These are phyloP conservation scores for Diplodia sapinea DNA, from an alignment of 2,329 filamentous ascomycete species.

Conservation along the genomic window DNA sequence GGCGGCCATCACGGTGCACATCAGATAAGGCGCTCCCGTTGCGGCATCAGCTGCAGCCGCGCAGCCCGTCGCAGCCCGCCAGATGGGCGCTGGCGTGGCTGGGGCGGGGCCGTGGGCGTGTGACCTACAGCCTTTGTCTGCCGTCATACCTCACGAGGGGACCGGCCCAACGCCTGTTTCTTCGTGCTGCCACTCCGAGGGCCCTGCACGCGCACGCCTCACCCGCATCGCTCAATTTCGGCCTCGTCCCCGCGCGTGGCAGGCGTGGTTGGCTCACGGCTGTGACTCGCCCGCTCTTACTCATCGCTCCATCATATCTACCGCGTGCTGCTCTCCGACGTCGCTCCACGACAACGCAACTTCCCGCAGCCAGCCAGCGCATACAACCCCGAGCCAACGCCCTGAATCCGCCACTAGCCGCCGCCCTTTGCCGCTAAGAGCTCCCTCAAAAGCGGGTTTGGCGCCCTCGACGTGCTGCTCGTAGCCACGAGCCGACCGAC, in stretches of 20 bases:
- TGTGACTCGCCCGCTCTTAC: slow-evolving; percentile 8
- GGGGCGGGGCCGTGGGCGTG: slow-evolving; percentile 14
- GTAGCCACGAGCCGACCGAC: slow-evolving; percentile 6
- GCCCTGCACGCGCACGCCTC: background rate
- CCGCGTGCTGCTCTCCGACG: background rate
- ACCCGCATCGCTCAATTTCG: background rate
- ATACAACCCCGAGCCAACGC: background rate
- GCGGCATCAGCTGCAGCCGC: background rate
- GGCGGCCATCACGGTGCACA: slow-evolving; percentile 9
- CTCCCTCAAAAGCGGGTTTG: background rate
- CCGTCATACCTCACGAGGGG: slow-evolving; percentile 13
- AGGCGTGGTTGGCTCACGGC: background rate
- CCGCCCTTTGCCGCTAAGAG: background rate
- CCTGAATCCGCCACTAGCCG: background rate
- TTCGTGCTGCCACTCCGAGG: background rate
- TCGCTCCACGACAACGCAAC: background rate
- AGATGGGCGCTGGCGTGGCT: background rate
- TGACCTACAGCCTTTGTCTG: slow-evolving; percentile 27
- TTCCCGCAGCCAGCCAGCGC: background rate
- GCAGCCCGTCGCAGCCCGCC: background rate
- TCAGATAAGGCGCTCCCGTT: background rate
- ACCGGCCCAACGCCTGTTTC: too few relatives aligned
- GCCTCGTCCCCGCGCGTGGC: background rate
- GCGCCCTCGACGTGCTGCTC: slow-evolving; percentile 22
- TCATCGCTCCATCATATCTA: slow-evolving; percentile 9